phyloP scores from a whole-genome alignment of 768 basidiomycete genomes.

The Crepidotus variabilis region DNA sequence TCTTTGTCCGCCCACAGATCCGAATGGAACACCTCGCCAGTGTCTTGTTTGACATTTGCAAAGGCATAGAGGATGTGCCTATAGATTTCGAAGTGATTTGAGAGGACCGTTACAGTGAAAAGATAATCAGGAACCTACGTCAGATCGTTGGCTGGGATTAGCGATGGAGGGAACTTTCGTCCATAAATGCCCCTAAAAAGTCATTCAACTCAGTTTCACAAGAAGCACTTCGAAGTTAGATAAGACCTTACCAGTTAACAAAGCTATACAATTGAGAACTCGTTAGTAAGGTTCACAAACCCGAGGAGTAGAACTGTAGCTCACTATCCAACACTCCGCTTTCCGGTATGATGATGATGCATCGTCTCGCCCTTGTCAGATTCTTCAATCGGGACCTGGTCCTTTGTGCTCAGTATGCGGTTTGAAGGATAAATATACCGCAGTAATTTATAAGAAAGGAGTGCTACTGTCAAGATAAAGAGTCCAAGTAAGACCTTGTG shows the following conservation, averaged over 20 bases:
- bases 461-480: not conserved
- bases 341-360: slow-evolving; percentile 39
- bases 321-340: slow-evolving; percentile 81
- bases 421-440: not conserved
- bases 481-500: not conserved
- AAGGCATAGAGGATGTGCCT: slow-evolving; percentile 93
- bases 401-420: not conserved
- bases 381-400: not conserved
- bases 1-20: slow-evolving; percentile 96
- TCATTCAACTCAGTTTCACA: not conserved
- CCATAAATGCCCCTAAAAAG: slow-evolving; percentile 86
- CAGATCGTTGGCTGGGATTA: slow-evolving; percentile 79
- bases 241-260: slow-evolving; percentile 60
- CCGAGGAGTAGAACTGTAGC: slow-evolving; percentile 22
- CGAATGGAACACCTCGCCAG: slow-evolving; percentile 84
- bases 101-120: slow-evolving; percentile 6
- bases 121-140: slow-evolving; percentile 51
- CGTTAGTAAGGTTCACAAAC: not conserved
- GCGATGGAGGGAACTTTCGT: slow-evolving; percentile 83
- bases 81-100: not conserved
- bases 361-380: not conserved
- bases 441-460: not conserved
- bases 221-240: not conserved
- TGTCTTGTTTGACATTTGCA: slow-evolving; percentile 78
- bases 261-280: slow-evolving; percentile 42